A percentile compares a stretch with the other conserved stretches of the same genome.
phyloP scores from a whole-genome alignment of 495 filamentous ascomycete genomes.

The Penicillium alfredii region DNA sequence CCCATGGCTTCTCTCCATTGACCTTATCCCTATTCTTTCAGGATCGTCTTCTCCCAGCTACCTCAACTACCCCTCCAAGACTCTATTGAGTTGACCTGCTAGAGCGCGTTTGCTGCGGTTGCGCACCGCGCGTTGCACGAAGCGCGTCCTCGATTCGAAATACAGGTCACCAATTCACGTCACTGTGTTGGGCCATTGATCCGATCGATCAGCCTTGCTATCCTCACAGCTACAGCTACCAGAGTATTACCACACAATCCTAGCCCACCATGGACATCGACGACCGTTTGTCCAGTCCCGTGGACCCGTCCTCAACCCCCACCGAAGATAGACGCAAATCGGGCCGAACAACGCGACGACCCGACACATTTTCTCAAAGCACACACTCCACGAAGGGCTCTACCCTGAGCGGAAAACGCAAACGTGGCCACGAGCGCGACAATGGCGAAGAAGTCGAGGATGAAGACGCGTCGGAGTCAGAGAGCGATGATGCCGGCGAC shows the following conservation, averaged over 20 bases:
- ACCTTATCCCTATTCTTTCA: background rate
- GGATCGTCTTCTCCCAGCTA: no score
- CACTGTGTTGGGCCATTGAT: no score
- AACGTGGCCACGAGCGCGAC: constrained; percentile 38
- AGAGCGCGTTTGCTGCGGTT: constrained; percentile 17
- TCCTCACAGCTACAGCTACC: no score
- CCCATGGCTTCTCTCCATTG: no score
- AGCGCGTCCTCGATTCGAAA: constrained; percentile 26
- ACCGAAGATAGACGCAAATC: constrained; percentile 68
- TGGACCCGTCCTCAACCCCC: constrained; percentile 24
- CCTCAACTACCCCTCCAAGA: no score
- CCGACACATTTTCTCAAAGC: constrained; percentile 55
- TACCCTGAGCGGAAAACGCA: constrained; percentile 46
- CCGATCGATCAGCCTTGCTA: background rate
- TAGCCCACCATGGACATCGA: constrained; percentile 38
- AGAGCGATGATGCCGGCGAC: constrained; percentile 42
- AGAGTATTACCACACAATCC: no score
- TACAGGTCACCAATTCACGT: no score
- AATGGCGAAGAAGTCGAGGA: constrained; percentile 42
- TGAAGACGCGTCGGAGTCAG: constrained; percentile 51
- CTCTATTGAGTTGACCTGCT: no score
- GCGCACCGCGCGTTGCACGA: constrained; percentile 24
- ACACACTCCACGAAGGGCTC: constrained; percentile 26
- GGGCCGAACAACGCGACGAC: constrained; percentile 71
- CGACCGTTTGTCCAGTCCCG: constrained; percentile 24